phyloP scores from a whole-genome alignment of 192 early-diverging fungal genomes.

The Podila verticillata region DNA sequence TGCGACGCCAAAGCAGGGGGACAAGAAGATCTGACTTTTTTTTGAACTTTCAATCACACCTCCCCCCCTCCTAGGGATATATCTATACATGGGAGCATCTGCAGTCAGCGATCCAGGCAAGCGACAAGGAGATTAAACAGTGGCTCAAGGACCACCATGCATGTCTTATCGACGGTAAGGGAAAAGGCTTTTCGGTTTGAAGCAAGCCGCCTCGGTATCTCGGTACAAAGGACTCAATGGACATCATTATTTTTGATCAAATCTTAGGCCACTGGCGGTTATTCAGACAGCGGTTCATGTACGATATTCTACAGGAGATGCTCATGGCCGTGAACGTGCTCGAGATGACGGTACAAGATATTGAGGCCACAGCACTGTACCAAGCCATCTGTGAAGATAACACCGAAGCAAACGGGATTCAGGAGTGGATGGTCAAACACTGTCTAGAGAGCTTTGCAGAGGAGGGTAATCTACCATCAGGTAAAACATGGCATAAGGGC shows the following conservation, averaged over 20 bases:
- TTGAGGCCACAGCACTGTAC: constrained; percentile 6
- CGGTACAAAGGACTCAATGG: too few species aligned
- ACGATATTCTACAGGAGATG: constrained; percentile 41
- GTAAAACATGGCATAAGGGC: not conserved
- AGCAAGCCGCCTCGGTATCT: not conserved
- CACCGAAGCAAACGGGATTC: constrained; percentile 16
- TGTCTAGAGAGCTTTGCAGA: constrained; percentile 33
- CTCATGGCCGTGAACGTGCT: constrained; percentile 20
- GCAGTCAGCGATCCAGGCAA: constrained; percentile 58
- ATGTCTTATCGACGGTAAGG: constrained; percentile 42
- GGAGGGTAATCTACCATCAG: not conserved
- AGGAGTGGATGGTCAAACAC: constrained; percentile 41
- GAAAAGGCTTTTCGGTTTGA: not conserved
- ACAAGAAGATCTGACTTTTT: not conserved
- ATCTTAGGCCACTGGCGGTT: constrained; percentile 35
- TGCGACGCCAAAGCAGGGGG: too few species aligned
- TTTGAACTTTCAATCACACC: not conserved
- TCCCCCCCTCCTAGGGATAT: constrained; percentile 24
- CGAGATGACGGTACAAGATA: constrained; percentile 11
- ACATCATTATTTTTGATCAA: too few species aligned
- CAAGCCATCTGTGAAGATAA: constrained; percentile 10
- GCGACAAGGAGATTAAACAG: constrained; percentile 50
- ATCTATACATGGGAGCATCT: constrained; percentile 51
- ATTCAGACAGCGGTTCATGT: constrained; percentile 40
- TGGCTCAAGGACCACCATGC: constrained; percentile 53